Conservation (phyloP, 345 rosid species). For the Lepidium sativum region DNA sequence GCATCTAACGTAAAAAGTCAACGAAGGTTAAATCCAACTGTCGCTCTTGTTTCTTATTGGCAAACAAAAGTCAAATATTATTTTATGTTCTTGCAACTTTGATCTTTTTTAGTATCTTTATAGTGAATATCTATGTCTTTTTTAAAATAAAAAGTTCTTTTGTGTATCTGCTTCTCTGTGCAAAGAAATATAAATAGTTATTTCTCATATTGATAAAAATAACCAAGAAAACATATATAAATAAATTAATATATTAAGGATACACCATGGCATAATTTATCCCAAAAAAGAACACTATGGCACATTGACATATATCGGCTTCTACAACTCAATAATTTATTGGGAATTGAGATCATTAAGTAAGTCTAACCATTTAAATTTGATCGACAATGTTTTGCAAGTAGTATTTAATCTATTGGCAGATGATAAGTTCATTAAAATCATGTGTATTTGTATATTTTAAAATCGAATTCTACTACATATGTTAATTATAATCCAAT, state of each 20-base stretch:
- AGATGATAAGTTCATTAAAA: too few species aligned
- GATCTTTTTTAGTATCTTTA: not conserved
- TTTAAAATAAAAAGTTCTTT: not conserved
- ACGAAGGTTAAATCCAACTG: constrained; percentile 20
- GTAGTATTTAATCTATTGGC: too few species aligned
- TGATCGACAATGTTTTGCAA: too few species aligned
- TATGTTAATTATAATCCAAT: too few species aligned
- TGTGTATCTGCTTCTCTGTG: not conserved
- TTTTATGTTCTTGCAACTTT: constrained; percentile 7
- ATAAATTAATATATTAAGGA: too few species aligned
- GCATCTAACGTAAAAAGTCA: constrained; percentile 18
- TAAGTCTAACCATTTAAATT: too few species aligned
- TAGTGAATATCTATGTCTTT: not conserved
- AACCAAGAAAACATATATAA: not conserved
- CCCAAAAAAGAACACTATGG: too few species aligned
- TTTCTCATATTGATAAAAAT: not conserved
- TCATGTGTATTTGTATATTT: too few species aligned
- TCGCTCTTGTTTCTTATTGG: constrained; percentile 20
- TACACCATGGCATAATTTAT: too few species aligned
- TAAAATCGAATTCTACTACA: too few species aligned
- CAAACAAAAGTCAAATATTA: constrained; percentile 24
- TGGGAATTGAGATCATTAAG: too few species aligned
- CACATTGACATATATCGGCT: not conserved
- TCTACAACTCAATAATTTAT: not conserved
- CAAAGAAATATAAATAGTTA: not conserved